Conservation (phyloP, 1,284 basidiomycete genomes). For the Tylopilus sp. region DNA sequence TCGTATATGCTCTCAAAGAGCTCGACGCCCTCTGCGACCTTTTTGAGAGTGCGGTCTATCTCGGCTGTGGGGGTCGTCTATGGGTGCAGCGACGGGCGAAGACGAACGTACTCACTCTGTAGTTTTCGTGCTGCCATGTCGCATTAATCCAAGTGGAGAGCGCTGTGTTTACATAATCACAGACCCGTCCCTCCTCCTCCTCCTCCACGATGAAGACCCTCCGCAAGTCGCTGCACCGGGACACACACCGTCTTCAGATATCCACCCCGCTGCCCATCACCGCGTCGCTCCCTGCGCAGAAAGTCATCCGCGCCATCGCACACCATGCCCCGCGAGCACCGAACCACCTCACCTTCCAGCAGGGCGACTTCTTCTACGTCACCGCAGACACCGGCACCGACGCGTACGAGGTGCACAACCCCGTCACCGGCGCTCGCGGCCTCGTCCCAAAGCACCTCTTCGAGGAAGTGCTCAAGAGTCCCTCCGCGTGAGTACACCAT, state of each 20-base stretch:
- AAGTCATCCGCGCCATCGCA: conserved; percentile 87
- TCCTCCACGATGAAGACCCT: conserved; percentile 73
- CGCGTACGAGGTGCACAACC: conserved; percentile 90
- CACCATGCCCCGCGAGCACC: conserved; percentile 72
- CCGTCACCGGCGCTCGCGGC: conserved; percentile 86
- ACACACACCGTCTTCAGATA: conserved; percentile 54
- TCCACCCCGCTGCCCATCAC: conserved; percentile 63
- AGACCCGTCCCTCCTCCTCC: not conserved
- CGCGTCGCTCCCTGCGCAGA: conserved; percentile 83
- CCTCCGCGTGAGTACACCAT: conserved; percentile 49
- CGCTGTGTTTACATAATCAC: conserved; percentile 26
- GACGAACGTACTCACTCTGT: conserved; percentile 65
- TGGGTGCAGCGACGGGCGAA: not conserved
- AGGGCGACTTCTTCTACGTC: conserved; percentile 98
- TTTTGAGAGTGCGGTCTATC: conserved; percentile 95
- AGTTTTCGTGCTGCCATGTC: conserved; percentile 80
- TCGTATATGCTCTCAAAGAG: conserved; percentile 94
- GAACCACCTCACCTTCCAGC: conserved; percentile 86
- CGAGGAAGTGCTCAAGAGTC: conserved; percentile 81
- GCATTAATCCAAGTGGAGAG: conserved; percentile 5
- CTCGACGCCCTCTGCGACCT: conserved; percentile 91
- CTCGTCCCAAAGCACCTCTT: conserved; percentile 85
- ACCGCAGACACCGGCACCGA: conserved; percentile 64
- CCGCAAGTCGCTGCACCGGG: conserved; percentile 71
- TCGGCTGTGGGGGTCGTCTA: conserved; percentile 58